Evolutionary conservation across 2,329 filamentous ascomycete species (phyloP).

Genomic region (Colletotrichum sp.): DNA sequence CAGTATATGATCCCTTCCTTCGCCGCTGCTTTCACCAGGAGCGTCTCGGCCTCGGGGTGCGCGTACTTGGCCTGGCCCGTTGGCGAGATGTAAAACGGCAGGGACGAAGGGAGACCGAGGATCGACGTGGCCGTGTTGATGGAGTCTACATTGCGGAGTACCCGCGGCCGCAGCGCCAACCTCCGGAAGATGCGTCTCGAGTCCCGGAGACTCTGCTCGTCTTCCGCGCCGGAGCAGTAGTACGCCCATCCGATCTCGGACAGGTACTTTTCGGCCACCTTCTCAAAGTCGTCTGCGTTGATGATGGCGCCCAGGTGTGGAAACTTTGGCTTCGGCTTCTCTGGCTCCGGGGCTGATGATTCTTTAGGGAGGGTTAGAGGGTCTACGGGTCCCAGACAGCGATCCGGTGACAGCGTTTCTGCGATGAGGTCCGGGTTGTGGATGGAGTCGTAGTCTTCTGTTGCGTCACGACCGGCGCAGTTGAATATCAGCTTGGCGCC

Average conservation of each 20-base stretch:
- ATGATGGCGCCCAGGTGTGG: constrained; percentile 35
- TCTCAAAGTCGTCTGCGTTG: constrained; percentile 41
- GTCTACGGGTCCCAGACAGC: constrained; percentile 30
- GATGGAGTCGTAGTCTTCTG: constrained; percentile 36
- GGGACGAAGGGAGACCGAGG: constrained; percentile 53
- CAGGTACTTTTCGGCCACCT: constrained; percentile 33
- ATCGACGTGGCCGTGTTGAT: constrained; percentile 59
- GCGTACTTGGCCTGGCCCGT: constrained; percentile 68
- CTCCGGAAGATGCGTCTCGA: constrained; percentile 77
- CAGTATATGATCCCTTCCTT: constrained; percentile 12
- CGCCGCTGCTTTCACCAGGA: not conserved
- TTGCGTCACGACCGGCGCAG: constrained; percentile 37
- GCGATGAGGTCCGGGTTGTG: constrained; percentile 33
- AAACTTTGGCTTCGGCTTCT: not conserved
- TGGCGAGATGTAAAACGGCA: constrained; percentile 68
- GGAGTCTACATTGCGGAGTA: constrained; percentile 80
- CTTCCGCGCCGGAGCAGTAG: constrained; percentile 83
- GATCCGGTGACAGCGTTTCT: constrained; percentile 28
- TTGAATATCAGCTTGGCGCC: constrained; percentile 35
- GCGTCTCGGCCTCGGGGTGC: constrained; percentile 63
- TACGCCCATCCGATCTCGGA: constrained; percentile 53
- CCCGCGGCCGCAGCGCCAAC: constrained; percentile 74
- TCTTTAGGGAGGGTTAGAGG: not conserved
- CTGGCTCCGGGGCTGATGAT: not conserved
- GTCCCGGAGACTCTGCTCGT: constrained; percentile 73